phyloP scores from a whole-genome alignment of 2,329 filamentous ascomycete species.

The Zelopaecilomyces penicillatus region DNA sequence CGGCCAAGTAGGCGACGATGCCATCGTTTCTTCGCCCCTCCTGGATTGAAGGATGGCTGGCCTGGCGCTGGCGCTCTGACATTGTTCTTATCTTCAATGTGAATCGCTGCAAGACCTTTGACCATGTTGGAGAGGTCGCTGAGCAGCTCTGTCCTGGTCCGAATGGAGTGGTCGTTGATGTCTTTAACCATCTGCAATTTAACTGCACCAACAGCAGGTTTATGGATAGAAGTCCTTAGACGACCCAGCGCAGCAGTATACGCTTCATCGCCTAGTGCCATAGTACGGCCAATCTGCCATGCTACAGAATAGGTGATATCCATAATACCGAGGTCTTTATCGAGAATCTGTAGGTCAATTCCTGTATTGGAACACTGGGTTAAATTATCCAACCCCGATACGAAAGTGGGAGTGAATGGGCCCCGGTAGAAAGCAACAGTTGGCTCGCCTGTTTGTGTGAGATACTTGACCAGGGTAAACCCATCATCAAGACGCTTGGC shows the following conservation, averaged over 20 bases:
- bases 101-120: constrained; percentile 1
- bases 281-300: constrained; percentile 32
- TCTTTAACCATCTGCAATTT: constrained; percentile 4
- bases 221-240: neutral
- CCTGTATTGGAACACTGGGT: constrained; percentile 23
- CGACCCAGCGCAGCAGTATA: constrained; percentile 17
- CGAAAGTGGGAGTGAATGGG: constrained; percentile 25
- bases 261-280: constrained; percentile 26
- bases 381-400: constrained; percentile 6
- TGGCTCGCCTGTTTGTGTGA: constrained; percentile 30
- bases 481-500: constrained; percentile 24
- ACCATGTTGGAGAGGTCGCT: neutral
- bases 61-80: neutral
- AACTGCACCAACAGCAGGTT: neutral
- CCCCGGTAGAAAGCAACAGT: constrained; percentile 29
- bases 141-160: constrained; percentile 3
- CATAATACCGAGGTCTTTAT: constrained; percentile 29
- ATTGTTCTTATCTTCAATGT: neutral
- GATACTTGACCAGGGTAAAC: constrained; percentile 28
- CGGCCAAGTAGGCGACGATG: neutral
- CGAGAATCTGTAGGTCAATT: constrained; percentile 30
- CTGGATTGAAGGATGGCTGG: neutral
- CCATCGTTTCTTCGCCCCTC: constrained; percentile 4
- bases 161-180: constrained; percentile 2
- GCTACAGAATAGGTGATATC: constrained; percentile 35